Evolutionary conservation across 208 protist species (phyloP), one percentile per base, ranked within the genome.

Genomic region (Strigomonas culicis): DNA sequence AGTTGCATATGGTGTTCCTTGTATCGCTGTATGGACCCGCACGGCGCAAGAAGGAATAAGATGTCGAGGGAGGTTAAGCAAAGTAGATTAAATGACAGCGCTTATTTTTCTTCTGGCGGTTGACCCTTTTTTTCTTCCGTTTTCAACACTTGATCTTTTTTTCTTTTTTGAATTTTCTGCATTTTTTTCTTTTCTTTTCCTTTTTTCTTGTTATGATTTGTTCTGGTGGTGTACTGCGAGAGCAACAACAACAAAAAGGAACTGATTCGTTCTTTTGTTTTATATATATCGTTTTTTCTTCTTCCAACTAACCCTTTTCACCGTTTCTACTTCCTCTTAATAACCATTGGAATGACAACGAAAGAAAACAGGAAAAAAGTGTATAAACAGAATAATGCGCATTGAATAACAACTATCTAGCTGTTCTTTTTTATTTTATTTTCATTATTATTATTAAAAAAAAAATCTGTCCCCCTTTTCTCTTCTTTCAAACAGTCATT

Each of bases 401-500:
- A 13, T 52, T 21, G 22, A 60, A 49, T 30, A 6, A 60, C 21
- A 50, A 56, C 21, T 11, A 34, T 8, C 6, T 15, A 22, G 25
- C 56, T 63, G 44, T 51, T 36, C 30, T 53, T 56, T 57, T 51
- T 65, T 19, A 58, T 30, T 27, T 46, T 63, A 30, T 22, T 59
- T 74, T 66, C 1, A 36, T 22, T 28, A 31, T 44, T 36, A 46
- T 41, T 17, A 56, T n/a, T n/a, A n/a, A 19, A 47, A 47, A 21
- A 19, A 47, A 47, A 47, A 47, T 47, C 41, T 47, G 19, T 56
- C 28, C 6, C 17, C 0, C 30, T 75, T 61, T 72, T 65, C 59
- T 62, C 61, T 61, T 27, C 67, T 65, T 59, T 52, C n/a, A n/a
- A n/a, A n/a, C n/a, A n/a, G n/a, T 47, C 10, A 58, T 63, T 51